Base-by-base conservation (phyloP, 768 basidiomycete species). In the Mycena kentingensis region DNA sequence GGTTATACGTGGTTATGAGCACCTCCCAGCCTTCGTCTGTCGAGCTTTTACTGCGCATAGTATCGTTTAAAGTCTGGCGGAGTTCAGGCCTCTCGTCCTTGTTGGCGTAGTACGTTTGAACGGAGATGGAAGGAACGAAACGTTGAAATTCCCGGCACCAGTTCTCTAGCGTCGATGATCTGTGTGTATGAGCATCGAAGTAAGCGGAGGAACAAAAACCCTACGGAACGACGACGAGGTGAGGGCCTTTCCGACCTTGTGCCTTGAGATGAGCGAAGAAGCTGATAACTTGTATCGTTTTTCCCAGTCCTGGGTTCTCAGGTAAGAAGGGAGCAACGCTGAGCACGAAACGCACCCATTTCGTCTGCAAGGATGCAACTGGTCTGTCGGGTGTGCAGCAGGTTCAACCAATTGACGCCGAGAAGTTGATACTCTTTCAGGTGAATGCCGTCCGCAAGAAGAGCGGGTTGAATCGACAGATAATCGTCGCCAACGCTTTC, bases 341-440 rank as follows among this genome's bases (percentile, higher is more conserved):
- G 26, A 41, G 35, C 45, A 18, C 46, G 43, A 49, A 27, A 78
- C 82, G 62, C 70, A 91, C 96, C 96, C 97, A 99, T 99, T 70
- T 99, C 97, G 69, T 99, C 97, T 2, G 97, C 97, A 36, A 99
- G 80, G 65, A 99, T 98, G 69, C 96, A 98, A 58, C 93, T 95
- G 45, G 90, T 78, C 52, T 81, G 80, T 62, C 82, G 84, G 52
- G 77, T 78, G 69, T 93, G 94, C 46, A 98, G 74, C 19, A 98
- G 71, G 70, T 92, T 85, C 58, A 99, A 75, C 97, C 97, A 99
- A 67, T 98, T 99, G 48, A 99, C 80, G n/a, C 97, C 97, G 51
- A 98, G 78, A 52, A 98, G 75, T 70, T 99, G 96, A 68, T 99
- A 99, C 61, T 96, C 95, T 75, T 99, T 99, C 63, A 99, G 75